Evolutionary conservation across 371 early-diverging fungal genomes (phyloP).

Genomic region (Dentiscutata heterogama): DNA sequence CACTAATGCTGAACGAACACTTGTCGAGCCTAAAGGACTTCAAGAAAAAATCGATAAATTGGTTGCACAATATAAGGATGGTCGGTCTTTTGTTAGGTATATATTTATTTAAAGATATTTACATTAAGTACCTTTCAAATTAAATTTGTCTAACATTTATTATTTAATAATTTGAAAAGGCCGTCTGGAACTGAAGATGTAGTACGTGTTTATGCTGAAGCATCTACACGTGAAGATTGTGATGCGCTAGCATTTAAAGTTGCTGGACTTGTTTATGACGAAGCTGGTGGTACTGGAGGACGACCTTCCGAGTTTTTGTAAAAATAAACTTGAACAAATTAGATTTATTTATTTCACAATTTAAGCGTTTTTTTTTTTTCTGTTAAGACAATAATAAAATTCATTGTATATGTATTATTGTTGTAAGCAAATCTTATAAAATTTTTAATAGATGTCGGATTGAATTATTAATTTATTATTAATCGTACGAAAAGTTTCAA

Average conservation of each 20-base stretch:
- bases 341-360: too few relatives aligned
- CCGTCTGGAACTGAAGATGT: constrained; percentile 99
- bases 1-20: constrained; percentile 95
- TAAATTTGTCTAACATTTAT: background rate
- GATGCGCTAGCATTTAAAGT: constrained; percentile 85
- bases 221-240: constrained; percentile 86
- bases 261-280: constrained; percentile 88
- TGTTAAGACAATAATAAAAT: too few relatives aligned
- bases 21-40: constrained; percentile 89
- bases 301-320: constrained; percentile 71
- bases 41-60: constrained; percentile 89
- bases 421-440: too few relatives aligned
- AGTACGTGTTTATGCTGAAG: constrained; percentile 99
- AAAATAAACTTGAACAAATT: background rate
- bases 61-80: constrained; percentile 83
- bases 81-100: constrained; percentile 95
- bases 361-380: too few relatives aligned
- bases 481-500: too few relatives aligned
- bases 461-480: too few relatives aligned
- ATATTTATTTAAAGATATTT: background rate
- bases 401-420: too few relatives aligned
- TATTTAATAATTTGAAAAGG: constrained; percentile 53
- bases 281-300: constrained; percentile 92
- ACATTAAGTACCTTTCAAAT: background rate
- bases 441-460: too few relatives aligned